These are phyloP conservation scores for Lasiodiplodia sp. DNA, from an alignment of 2,329 filamentous ascomycete genomes.

Conservation along the genomic window DNA sequence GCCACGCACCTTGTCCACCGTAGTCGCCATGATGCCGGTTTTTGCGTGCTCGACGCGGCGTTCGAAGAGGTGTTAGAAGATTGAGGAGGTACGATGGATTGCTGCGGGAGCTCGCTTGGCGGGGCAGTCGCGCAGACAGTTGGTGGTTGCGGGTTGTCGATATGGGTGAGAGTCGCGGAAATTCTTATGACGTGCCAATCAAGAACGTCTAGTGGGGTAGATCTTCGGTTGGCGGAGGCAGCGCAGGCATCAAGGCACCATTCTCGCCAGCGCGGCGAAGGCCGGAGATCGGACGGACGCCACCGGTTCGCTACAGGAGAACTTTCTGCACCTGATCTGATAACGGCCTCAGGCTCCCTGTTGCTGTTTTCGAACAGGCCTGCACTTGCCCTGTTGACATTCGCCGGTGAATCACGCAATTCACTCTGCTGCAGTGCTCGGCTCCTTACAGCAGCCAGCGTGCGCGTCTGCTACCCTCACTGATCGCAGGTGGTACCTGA, in stretches of 20 bases:
- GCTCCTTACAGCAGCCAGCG: constrained; percentile 17
- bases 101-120: not conserved
- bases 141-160: constrained; percentile 7
- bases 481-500: constrained; percentile 27
- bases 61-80: not conserved
- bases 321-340: not conserved
- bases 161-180: not conserved
- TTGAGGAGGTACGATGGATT: too few species aligned
- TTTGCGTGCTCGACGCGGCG: constrained; percentile 16
- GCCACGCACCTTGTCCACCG: constrained; percentile 84
- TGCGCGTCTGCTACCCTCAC: constrained; percentile 18
- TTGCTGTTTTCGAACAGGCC: not conserved
- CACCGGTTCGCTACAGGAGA: not conserved
- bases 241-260: not conserved
- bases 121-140: constrained; percentile 30
- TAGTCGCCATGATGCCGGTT: constrained; percentile 82
- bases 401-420: constrained; percentile 25
- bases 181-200: constrained; percentile 23
- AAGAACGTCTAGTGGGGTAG: constrained; percentile 14
- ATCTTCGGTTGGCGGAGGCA: constrained; percentile 4
- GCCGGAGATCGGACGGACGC: not conserved
- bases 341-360: not conserved
- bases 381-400: constrained; percentile 1
- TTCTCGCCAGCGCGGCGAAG: not conserved
- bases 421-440: constrained; percentile 10